Base-by-base conservation (phyloP, 176 grass and related monocot genomes). In the Raddia distichophylla region DNA sequence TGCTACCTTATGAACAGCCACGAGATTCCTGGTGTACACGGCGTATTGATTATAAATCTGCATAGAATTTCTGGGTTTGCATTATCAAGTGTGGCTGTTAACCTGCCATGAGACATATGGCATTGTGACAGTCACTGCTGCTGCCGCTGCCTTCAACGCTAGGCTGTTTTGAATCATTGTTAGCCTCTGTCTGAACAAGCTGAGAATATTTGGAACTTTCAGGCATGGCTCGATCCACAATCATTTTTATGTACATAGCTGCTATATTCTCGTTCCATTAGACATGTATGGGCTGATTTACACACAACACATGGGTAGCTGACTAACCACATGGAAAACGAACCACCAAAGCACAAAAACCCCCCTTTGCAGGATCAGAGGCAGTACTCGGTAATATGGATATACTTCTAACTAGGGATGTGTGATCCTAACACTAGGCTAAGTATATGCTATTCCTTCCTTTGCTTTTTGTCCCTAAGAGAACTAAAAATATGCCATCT, bases 271-370 rank as follows among this genome's bases (percentile, higher is more conserved):
- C 55, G 1, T 76, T 64, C 76, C 65, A 82, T 81, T 76, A 56
- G 22, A 76, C n/a, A 71, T 67, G 70, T 80, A 84, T 84, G 22
- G 47, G 45, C 3, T 50, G 71, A 82, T 82, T 77, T 86, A 86
- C 66, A 82, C 42, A 73, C 78, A 89, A 73, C 78, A 89, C 49
- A 86, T 89, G 87, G 87, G 33, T 86, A 86, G 78, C 66, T 72
- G 60, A 86, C 87, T 89, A 89, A 73, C 87, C 87, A 89, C 78
- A 89, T 89, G 87, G 83, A 51, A 90, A 90, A 90, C 78, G 62
- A 72, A 82, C 64, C 44, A 82, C 87, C 83, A 61, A 83, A 71
- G 50, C 60, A 86, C 71, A 85, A 82, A 89, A 90, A 53, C 32
- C 88, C 55, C 74, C n/a, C 66, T 71, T 71, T 46, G 11, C 66